A percentile compares a stretch with the other conserved stretches of the same genome.
These are phyloP conservation scores for Penicillium glabrum DNA, from an alignment of 2,329 filamentous ascomycete genomes.

Conservation along the genomic window DNA sequence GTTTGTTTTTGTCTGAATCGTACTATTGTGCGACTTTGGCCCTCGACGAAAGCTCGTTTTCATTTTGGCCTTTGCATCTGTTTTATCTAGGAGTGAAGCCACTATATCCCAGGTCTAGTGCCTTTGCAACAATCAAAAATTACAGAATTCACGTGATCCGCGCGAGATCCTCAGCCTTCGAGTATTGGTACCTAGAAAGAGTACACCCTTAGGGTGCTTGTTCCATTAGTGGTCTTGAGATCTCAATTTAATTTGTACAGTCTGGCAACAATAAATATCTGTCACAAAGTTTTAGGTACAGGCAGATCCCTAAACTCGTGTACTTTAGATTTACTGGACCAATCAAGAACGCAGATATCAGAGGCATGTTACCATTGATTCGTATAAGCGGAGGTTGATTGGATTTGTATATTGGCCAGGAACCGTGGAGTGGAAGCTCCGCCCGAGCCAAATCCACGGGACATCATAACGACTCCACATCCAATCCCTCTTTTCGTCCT, in stretches of 20 bases:
- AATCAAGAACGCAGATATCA: too few species aligned
- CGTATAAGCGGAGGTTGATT: too few species aligned
- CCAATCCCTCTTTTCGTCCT: not conserved
- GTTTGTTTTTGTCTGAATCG: not conserved
- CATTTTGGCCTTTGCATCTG: conserved; percentile 8
- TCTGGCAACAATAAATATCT: too few species aligned
- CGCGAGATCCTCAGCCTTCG: not conserved
- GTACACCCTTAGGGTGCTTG: not conserved
- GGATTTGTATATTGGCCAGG: too few species aligned
- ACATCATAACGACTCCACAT: not conserved
- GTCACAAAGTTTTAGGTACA: too few species aligned
- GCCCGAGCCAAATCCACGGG: not conserved
- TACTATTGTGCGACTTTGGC: conserved; percentile 2
- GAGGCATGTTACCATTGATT: too few species aligned
- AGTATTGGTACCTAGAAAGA: not conserved
- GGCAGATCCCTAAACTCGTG: too few species aligned
- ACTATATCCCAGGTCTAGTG: conserved; percentile 1
- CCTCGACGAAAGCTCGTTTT: conserved; percentile 6
- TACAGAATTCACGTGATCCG: not conserved
- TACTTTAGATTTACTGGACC: too few species aligned
- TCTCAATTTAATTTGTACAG: too few species aligned
- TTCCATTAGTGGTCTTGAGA: not conserved
- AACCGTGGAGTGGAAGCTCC: too few species aligned
- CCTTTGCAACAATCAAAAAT: conserved; percentile 1
- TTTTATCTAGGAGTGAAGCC: not conserved